These are phyloP conservation scores for Ophiostoma quercus DNA, from an alignment of 2,329 filamentous ascomycete genomes.

Conservation along the genomic window DNA sequence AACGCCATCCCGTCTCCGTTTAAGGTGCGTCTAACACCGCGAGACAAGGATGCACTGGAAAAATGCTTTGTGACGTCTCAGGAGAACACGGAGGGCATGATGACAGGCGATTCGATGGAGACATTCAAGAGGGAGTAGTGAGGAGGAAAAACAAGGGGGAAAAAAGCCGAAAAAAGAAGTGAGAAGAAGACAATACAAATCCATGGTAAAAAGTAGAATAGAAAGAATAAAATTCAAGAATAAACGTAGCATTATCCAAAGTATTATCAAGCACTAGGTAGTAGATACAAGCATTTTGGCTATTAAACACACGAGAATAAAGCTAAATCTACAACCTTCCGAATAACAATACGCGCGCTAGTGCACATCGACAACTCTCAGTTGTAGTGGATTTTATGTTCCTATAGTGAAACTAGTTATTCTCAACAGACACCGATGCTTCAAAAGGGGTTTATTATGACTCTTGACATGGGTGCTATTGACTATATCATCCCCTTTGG, in stretches of 20 bases:
- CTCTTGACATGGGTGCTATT: too few relatives aligned
- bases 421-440: background rate
- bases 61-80: background rate
- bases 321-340: too few relatives aligned
- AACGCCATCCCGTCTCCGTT: slow-evolving; percentile 1
- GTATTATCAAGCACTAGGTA: too few relatives aligned
- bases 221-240: too few relatives aligned
- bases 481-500: slow-evolving; percentile 20
- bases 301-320: too few relatives aligned
- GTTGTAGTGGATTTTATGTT: too few relatives aligned
- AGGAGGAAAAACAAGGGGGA: background rate
- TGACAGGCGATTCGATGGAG: background rate
- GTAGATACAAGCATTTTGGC: too few relatives aligned
- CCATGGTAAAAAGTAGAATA: too few relatives aligned
- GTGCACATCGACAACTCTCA: too few relatives aligned
- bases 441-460: background rate
- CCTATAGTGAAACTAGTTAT: too few relatives aligned
- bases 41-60: background rate
- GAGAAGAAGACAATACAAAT: background rate
- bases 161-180: background rate
- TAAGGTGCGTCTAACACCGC: background rate
- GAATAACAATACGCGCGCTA: too few relatives aligned
- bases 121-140: background rate
- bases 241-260: too few relatives aligned
- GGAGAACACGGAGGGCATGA: background rate